These are phyloP conservation scores for Crucibulum laeve DNA, from an alignment of 768 basidiomycete species.

Conservation along the genomic window DNA sequence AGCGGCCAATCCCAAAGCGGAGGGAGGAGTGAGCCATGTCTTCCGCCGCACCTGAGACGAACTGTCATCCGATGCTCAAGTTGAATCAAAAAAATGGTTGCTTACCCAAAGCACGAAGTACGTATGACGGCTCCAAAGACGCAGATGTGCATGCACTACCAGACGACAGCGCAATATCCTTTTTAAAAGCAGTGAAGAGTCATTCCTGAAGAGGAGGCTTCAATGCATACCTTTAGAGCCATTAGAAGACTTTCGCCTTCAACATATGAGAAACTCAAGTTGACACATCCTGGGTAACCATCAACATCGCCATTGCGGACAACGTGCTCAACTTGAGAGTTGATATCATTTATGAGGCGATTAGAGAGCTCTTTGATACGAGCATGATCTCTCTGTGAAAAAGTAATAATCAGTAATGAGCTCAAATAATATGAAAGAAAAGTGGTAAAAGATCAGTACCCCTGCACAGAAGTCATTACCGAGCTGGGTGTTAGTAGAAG, in stretches of 20 bases:
- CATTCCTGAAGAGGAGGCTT: slow-evolving; percentile 1
- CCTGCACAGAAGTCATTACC: slow-evolving; percentile 80
- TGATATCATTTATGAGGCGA: slow-evolving; percentile 78
- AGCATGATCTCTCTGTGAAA: slow-evolving; percentile 70
- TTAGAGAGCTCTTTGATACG: slow-evolving; percentile 73
- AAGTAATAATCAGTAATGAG: slow-evolving; percentile 7
- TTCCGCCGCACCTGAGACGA: slow-evolving; percentile 77
- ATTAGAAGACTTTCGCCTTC: slow-evolving; percentile 97
- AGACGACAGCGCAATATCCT: slow-evolving; percentile 97
- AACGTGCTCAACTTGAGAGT: slow-evolving; percentile 81
- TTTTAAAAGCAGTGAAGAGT: slow-evolving; percentile 6
- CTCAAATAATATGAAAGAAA: slow-evolving; percentile 3
- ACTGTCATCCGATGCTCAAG: not conserved
- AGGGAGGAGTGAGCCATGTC: slow-evolving; percentile 99
- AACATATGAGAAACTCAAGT: slow-evolving; percentile 93
- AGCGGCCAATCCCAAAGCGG: slow-evolving; percentile 95
- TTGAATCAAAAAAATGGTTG: not conserved
- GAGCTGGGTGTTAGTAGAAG: slow-evolving; percentile 37
- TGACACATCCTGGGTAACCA: slow-evolving; percentile 95
- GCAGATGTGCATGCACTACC: slow-evolving; percentile 99
- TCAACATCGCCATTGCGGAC: slow-evolving; percentile 89
- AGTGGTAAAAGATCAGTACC: slow-evolving; percentile 64
- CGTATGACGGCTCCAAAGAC: slow-evolving; percentile 96
- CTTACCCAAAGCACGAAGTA: slow-evolving; percentile 87
- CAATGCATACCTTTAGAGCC: slow-evolving; percentile 84